These are phyloP conservation scores for Agrostemma githago DNA, from an alignment of 148 eudicot species.

Conservation along the genomic window DNA sequence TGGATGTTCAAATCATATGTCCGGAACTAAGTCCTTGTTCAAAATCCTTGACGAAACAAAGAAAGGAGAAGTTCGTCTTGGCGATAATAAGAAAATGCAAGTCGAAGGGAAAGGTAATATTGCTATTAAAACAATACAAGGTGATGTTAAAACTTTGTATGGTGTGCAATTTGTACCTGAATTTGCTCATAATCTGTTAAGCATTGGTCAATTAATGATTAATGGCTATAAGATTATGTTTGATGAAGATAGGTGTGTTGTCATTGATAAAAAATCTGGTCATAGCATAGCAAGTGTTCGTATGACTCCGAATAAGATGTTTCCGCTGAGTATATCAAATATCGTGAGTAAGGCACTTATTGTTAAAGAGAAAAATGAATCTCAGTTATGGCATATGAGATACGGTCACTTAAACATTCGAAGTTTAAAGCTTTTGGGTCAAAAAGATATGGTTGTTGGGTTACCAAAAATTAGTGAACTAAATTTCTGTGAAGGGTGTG, in stretches of 20 bases:
- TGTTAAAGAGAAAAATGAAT: neutral
- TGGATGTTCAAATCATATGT: slow-evolving; percentile 33
- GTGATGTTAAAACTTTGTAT: slow-evolving; percentile 21
- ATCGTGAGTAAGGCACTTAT: neutral
- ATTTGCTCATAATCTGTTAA: slow-evolving; percentile 29
- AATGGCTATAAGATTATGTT: slow-evolving; percentile 21
- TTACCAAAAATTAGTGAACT: neutral
- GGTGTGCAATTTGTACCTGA: slow-evolving; percentile 29
- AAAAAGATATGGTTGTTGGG: neutral
- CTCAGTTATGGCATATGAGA: neutral
- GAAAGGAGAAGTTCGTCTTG: slow-evolving; percentile 21
- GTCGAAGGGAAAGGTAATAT: slow-evolving; percentile 30
- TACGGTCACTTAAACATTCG: slow-evolving; percentile 10
- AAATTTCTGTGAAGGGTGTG: slow-evolving; percentile 11
- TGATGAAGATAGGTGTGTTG: slow-evolving; percentile 15
- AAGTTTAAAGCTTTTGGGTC: neutral
- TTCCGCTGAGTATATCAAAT: neutral
- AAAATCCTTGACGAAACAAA: slow-evolving; percentile 14
- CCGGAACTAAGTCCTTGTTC: slow-evolving; percentile 12
- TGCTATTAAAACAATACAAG: slow-evolving; percentile 15
- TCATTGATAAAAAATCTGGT: slow-evolving; percentile 11
- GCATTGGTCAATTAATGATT: slow-evolving; percentile 28
- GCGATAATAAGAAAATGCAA: slow-evolving; percentile 15
- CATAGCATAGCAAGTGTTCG: neutral
- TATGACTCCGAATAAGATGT: slow-evolving; percentile 5